phyloP scores from a whole-genome alignment of 768 basidiomycete species.

The Mycena leptocephala region DNA sequence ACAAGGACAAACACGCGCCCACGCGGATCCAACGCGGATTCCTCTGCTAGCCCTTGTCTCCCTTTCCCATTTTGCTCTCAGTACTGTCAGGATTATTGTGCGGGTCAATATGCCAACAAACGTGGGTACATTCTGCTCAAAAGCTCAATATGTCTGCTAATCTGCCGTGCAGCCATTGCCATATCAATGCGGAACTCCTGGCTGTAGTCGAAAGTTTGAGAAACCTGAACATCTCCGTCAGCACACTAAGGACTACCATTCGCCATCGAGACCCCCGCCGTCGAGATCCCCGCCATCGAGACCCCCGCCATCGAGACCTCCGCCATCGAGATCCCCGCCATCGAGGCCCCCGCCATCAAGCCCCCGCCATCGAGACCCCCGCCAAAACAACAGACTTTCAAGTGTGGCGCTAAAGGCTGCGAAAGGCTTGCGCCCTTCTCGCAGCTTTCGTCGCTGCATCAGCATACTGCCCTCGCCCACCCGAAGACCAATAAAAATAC shows the following conservation, averaged over 20 bases:
- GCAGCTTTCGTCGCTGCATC: constrained; percentile 1
- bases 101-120: neutral
- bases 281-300: neutral
- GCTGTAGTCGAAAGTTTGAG: constrained; percentile 10
- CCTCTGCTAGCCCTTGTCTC: too few relatives aligned
- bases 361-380: neutral
- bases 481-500: neutral
- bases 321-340: too few relatives aligned
- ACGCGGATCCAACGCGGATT: too few relatives aligned
- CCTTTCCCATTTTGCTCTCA: constrained; percentile 10
- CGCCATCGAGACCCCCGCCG: neutral
- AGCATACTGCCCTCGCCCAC: neutral
- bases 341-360: too few relatives aligned
- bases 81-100: constrained; percentile 4
- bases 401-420: neutral
- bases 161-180: constrained; percentile 17
- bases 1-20: too few relatives aligned
- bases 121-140: neutral
- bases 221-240: constrained; percentile 12
- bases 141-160: constrained; percentile 3
- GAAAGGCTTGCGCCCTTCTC: too few relatives aligned
- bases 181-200: constrained; percentile 7
- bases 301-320: neutral
- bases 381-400: neutral
- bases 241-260: constrained; percentile 5